Conservation (phyloP, 2,329 filamentous ascomycete genomes). For the Ophiosphaerella herpotricha region DNA sequence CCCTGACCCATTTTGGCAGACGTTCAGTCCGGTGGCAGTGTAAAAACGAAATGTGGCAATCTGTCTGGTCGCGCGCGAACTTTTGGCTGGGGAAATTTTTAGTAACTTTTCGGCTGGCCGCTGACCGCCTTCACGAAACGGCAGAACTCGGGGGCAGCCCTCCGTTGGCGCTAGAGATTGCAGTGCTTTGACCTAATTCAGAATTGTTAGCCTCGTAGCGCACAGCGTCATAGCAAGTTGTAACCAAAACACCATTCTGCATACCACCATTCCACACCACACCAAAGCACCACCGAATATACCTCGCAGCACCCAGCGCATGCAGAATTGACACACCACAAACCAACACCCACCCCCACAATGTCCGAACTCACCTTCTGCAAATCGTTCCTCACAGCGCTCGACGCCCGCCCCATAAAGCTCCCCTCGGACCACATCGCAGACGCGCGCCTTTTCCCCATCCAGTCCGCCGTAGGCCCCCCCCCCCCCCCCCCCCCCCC, state of each 20-base stretch:
- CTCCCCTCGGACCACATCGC: constrained; percentile 89
- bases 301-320: too few relatives aligned
- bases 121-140: constrained; percentile 29
- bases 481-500: too few relatives aligned
- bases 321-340: too few relatives aligned
- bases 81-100: constrained; percentile 18
- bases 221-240: too few relatives aligned
- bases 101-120: constrained; percentile 25
- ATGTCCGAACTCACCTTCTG: constrained; percentile 78
- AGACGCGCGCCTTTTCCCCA: constrained; percentile 77
- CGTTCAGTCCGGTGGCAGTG: background rate
- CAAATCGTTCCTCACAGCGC: constrained; percentile 76
- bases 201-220: too few relatives aligned
- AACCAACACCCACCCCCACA: constrained; percentile 2
- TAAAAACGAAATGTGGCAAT: constrained; percentile 5
- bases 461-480: constrained; percentile 72
- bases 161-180: too few relatives aligned
- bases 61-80: constrained; percentile 20
- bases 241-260: too few relatives aligned
- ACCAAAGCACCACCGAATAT: too few relatives aligned
- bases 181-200: too few relatives aligned
- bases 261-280: too few relatives aligned
- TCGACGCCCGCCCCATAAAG: constrained; percentile 80
- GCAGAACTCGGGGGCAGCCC: constrained; percentile 7
- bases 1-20: constrained; percentile 73